These are phyloP conservation scores for Pleurotus cornucopiae DNA, from an alignment of 768 basidiomycete genomes.

Conservation along the genomic window DNA sequence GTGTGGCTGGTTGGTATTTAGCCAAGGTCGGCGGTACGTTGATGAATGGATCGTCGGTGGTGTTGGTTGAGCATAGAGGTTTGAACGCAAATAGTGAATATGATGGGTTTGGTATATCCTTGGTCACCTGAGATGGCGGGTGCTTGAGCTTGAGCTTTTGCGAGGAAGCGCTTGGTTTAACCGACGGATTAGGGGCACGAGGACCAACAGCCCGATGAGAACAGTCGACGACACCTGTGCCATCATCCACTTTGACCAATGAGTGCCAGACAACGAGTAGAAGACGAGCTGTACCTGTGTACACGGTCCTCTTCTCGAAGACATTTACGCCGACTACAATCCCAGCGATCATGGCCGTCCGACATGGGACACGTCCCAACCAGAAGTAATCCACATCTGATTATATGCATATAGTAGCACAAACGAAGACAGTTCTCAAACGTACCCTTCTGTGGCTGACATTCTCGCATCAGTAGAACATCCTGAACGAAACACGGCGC, in stretches of 20 bases:
- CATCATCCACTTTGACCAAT: slow-evolving; percentile 62
- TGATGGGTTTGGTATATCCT: not conserved
- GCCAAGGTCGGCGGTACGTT: too few relatives aligned
- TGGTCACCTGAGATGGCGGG: not conserved
- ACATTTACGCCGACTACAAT: slow-evolving; percentile 59
- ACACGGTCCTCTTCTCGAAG: slow-evolving; percentile 57
- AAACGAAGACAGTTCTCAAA: not conserved
- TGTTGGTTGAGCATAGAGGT: not conserved
- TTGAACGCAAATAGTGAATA: not conserved
- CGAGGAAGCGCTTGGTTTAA: too few relatives aligned
- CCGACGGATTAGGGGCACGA: slow-evolving; percentile 1
- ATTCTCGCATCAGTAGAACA: slow-evolving; percentile 39
- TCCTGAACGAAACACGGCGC: slow-evolving; percentile 55
- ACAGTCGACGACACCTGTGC: slow-evolving; percentile 72
- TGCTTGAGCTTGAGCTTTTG: too few relatives aligned
- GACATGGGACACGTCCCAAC: slow-evolving; percentile 69
- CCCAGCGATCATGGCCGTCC: slow-evolving; percentile 57
- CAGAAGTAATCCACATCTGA: slow-evolving; percentile 61
- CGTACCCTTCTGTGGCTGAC: slow-evolving; percentile 25
- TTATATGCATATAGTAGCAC: slow-evolving; percentile 6
- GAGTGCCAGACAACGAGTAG: not conserved
- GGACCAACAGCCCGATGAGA: slow-evolving; percentile 32
- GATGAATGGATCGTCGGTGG: too few relatives aligned
- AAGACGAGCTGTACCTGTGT: slow-evolving; percentile 41
- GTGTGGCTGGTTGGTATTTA: too few relatives aligned